Percentiles rank a stretch among this genome's conserved stretches.
Evolutionary conservation across 768 basidiomycete species (phyloP).

Genomic region (Tricholoma hemisulphureum): DNA sequence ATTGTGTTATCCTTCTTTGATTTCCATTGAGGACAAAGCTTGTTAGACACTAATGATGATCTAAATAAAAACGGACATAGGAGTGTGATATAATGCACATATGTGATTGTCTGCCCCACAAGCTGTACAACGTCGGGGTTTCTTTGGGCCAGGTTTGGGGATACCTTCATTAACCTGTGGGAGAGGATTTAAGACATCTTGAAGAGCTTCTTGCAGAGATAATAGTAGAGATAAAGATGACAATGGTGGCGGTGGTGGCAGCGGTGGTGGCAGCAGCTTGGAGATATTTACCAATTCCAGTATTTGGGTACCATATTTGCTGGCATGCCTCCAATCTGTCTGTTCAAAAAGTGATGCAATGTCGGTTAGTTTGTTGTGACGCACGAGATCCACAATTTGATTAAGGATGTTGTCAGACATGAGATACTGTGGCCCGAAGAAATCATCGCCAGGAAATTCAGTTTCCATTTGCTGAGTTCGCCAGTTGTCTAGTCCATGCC

Average conservation of each 20-base stretch:
- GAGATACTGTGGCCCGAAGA: constrained; percentile 18
- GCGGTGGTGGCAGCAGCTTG: not conserved
- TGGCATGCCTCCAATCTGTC: constrained; percentile 16
- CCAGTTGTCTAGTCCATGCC: constrained; percentile 13
- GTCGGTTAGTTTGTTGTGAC: constrained; percentile 15
- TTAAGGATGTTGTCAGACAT: constrained; percentile 18
- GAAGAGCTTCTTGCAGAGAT: not conserved
- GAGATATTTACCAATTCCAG: not conserved
- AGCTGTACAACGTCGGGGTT: not conserved
- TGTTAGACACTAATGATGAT: not conserved
- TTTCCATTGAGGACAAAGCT: constrained; percentile 1
- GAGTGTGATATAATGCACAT: not conserved
- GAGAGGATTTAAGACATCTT: not conserved
- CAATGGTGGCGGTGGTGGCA: not conserved
- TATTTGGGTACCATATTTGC: constrained; percentile 7
- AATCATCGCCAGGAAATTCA: constrained; percentile 3
- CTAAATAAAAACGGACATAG: not conserved
- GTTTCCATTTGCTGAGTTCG: constrained; percentile 5
- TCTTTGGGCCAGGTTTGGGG: not conserved
- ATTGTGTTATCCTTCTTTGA: not conserved
- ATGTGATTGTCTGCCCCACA: not conserved
- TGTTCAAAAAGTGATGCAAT: constrained; percentile 14
- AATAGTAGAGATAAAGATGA: not conserved
- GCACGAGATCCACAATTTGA: constrained; percentile 28
- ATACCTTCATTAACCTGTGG: not conserved